Evolutionary conservation across 306 rosid species (phyloP).

Genomic region (Malus orientalis): DNA sequence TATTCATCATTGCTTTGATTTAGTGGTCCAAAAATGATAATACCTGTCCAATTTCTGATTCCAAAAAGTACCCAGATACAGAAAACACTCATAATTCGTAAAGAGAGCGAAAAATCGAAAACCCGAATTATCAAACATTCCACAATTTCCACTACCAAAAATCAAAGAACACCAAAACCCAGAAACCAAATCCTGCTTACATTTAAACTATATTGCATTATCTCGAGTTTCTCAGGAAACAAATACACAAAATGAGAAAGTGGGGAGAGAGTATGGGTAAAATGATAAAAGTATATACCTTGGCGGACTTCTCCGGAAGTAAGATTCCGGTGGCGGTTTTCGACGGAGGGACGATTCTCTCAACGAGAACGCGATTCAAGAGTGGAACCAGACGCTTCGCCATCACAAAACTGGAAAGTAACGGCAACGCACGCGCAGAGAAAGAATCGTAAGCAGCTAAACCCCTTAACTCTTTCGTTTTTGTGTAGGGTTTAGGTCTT

Average conservation of each 20-base stretch:
- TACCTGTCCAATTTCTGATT: too few species aligned
- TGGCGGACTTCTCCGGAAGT: conserved; percentile 51
- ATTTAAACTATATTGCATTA: neutral
- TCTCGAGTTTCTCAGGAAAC: neutral
- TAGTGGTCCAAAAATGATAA: too few species aligned
- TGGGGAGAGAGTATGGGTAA: neutral
- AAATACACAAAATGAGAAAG: neutral
- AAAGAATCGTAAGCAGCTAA: neutral
- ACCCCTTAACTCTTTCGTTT: neutral
- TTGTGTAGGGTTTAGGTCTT: neutral
- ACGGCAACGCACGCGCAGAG: neutral
- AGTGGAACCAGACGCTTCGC: conserved; percentile 68
- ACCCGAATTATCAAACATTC: neutral
- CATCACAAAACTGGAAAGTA: conserved; percentile 19
- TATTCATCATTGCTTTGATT: too few species aligned
- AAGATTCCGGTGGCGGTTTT: conserved; percentile 57
- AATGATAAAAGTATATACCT: conserved; percentile 28
- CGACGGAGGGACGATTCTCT: conserved; percentile 61
- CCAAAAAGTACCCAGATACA: too few species aligned
- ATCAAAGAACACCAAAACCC: neutral
- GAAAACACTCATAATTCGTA: neutral
- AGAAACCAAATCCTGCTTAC: neutral
- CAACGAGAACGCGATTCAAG: conserved; percentile 66
- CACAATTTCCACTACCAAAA: neutral
- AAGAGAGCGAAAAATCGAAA: neutral